Evolutionary conservation across 2,329 filamentous ascomycete genomes (phyloP).

Genomic region (Beauveria sp.): DNA sequence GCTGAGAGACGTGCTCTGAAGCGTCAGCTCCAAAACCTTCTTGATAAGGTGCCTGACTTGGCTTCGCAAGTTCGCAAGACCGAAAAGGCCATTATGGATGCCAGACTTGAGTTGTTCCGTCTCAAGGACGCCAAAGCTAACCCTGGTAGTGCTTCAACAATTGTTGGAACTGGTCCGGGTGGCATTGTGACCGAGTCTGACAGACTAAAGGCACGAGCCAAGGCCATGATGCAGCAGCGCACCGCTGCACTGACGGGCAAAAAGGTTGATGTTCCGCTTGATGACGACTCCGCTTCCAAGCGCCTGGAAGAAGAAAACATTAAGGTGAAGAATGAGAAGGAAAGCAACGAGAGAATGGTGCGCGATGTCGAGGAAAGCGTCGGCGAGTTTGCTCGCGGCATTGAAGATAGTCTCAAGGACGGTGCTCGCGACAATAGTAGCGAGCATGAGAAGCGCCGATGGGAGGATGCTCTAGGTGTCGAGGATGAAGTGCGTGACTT

Average conservation of each 20-base stretch:
- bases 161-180: conserved; percentile 88
- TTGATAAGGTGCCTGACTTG: conserved; percentile 83
- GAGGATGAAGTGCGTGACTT: conserved; percentile 97
- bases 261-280: conserved; percentile 59
- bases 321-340: conserved; percentile 73
- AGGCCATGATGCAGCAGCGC: conserved; percentile 97
- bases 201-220: conserved; percentile 86
- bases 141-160: conserved; percentile 68
- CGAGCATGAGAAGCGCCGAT: conserved; percentile 85
- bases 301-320: conserved; percentile 83
- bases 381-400: conserved; percentile 72
- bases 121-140: conserved; percentile 88
- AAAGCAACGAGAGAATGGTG: conserved; percentile 95
- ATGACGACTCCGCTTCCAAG: conserved; percentile 72
- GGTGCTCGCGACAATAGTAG: conserved; percentile 65
- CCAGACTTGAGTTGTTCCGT: conserved; percentile 85
- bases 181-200: conserved; percentile 88
- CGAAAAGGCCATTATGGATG: conserved; percentile 88
- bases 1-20: conserved; percentile 81
- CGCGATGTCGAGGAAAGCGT: conserved; percentile 95
- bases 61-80: conserved; percentile 87
- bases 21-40: conserved; percentile 79
- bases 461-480: conserved; percentile 93
- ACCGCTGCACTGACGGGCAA: conserved; percentile 86
- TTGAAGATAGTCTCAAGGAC: conserved; percentile 84